Base-by-base conservation (phyloP, 2,329 filamentous ascomycete species). In the Ploettnerulaceae sp. region DNA sequence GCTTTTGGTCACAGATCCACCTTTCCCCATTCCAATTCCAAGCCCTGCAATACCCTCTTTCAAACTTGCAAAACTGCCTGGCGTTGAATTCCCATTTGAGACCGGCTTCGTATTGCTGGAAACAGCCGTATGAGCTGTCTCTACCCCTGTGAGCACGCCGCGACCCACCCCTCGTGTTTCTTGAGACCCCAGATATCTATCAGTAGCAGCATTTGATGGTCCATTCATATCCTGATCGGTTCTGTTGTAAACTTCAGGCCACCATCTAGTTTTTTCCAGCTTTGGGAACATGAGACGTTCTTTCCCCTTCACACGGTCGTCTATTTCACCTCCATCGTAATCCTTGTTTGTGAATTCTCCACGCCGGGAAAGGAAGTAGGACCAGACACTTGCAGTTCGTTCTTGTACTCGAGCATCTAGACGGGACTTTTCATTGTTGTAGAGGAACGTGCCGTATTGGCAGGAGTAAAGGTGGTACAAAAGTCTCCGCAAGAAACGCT, bases 391-490 rank as follows among this genome's bases (percentile, higher is more conserved):
- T 3, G 85, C 76, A 3, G 89, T 95, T 44, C 79, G 76, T 58
- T 89, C 82, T 29, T 73, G 71, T 1, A 86, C 81, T 21, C 73
- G 75, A 17, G 79, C 76, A 33, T 93, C 85, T 12, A 79, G 71
- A 3, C 93, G 82, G 60, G 95, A 86, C 61, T 89, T 93, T 65
- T 98, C 93, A 46, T 81, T 94, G 68, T 98, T 96, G 67, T 87
- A 95, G 4, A 98, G 74, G 64, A 98, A 98, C 0, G 91, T 96
- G 35, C 93, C 93, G 54, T 96, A 98, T 64, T 98, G 93, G 56
- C 90, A 95, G 0, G 91, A 91, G 63, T 97, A 91, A 1, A 95
- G 76, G 64, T 98, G 93, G 63, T 97, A 98, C 1, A 97, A 73
- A 3, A 98, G 72, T 15, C 93, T 81, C 20, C 89, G 79, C 5